Base-by-base conservation (phyloP, 1,139 yeast genomes). In the Scheffersomyces quercinus region DNA sequence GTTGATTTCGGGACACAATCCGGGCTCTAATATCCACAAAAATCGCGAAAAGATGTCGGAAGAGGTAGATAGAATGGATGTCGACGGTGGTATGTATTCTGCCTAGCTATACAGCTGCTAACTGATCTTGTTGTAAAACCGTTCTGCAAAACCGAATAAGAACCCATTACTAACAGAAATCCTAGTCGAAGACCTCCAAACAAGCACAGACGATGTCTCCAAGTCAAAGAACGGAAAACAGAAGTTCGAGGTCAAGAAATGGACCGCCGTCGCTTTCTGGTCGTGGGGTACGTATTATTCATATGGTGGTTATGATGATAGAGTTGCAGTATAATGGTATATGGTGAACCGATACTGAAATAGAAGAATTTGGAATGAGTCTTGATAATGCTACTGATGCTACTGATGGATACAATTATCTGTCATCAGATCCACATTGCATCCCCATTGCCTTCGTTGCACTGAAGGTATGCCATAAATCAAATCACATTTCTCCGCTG, bases 241-340 rank as follows among this genome's bases (percentile, higher is more conserved):
- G 41, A 64, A 70, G 45, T 75, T 75, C 46, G 80, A 75, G 50
- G 78, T 75, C 24, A 75, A 73, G 56, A 75, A 75, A 73, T 93
- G 99, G 99, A 90, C 97, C 12, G 98, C 99, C 0, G 99, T 95
- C 42, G 98, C 99, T 13, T 90, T 93, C 61, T 95, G 99, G 99
- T 90, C 97, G 1, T 95, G 99, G 99, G 98, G 83, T 76, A 75
- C 60, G 78, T 75, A 59, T 47, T 10, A 10, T 32, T 9, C 15
- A 10, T 13, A 26, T 20, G 31, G 10, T 11, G 11, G 9, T 20
- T 36, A 14, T n/a, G 36, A 34, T 24, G 36, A 29, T n/a, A n/a
- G n/a, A 29, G 6, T n/a, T 5, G 20, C 20, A 20, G 26, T 20
- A 8, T 20, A 6, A 20, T 2, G 26, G 26, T 8, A 20, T 1